phyloP scores from a whole-genome alignment of 495 filamentous ascomycete genomes.

The Podospora comata region DNA sequence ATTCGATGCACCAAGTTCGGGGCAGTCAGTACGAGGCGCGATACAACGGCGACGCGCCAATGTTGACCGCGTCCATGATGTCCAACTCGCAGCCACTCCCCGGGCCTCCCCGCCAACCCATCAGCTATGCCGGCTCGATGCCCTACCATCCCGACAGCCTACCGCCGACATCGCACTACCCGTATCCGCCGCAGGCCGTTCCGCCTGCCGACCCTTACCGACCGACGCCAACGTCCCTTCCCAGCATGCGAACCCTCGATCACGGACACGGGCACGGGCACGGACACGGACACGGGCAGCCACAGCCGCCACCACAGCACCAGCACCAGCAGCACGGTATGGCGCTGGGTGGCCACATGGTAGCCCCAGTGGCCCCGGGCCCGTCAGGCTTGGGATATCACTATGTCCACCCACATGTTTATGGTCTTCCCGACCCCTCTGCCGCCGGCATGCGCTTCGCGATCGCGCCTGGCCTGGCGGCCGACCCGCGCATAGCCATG shows the following conservation, averaged over 20 bases:
- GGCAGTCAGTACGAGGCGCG: conserved; percentile 23
- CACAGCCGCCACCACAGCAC: conserved; percentile 33
- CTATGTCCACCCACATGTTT: conserved; percentile 43
- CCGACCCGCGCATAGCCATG: conserved; percentile 63
- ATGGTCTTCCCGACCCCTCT: conserved; percentile 32
- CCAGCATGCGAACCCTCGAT: conserved; percentile 62
- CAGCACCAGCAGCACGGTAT: conserved; percentile 33
- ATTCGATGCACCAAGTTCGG: conserved; percentile 13
- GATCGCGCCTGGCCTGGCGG: conserved; percentile 45
- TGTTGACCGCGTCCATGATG: conserved; percentile 38
- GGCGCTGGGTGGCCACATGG: conserved; percentile 37
- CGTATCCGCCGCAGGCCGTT: conserved; percentile 42
- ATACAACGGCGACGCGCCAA: conserved; percentile 29
- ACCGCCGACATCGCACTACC: conserved; percentile 53
- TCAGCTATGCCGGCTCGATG: conserved; percentile 55
- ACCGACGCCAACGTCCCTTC: conserved; percentile 53
- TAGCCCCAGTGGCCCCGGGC: conserved; percentile 32
- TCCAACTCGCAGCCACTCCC: conserved; percentile 46
- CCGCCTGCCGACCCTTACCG: conserved; percentile 32
- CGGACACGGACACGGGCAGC: conserved; percentile 39
- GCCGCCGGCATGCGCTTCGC: conserved; percentile 52
- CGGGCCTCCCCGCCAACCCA: conserved; percentile 46
- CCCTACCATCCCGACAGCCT: conserved; percentile 52
- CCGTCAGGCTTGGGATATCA: conserved; percentile 38
- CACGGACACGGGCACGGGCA: conserved; percentile 39